Evolutionary conservation across 345 rosid genomes (phyloP), one percentile per base, ranked within the genome.

Genomic region (Sisymbrium altissimum): DNA sequence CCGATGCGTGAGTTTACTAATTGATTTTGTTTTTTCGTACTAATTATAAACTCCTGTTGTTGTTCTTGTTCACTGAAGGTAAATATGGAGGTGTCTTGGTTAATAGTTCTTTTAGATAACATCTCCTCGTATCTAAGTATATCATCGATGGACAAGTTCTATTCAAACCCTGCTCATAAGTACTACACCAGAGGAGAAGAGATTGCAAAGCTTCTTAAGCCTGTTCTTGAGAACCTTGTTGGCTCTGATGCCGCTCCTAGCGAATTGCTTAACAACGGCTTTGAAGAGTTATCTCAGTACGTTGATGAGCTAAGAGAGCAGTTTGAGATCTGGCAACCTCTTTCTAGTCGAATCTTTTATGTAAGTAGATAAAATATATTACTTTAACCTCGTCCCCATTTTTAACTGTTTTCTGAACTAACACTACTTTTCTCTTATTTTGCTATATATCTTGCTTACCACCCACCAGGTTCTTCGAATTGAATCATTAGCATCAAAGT

Each of bases 311-410:
- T 89, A 56, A 83, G 80, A 81, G 86, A 89, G 49, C 81, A 79
- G 77, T 84, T 90, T 68, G 84, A 83, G 70, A 85, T 43, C 60
- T 88, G 97, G 87, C 87, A 86, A 59, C 85, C 92, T 46, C 80
- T 90, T 80, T 80, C 80, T 30, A 86, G 97, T 80, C 86, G 87
- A 87, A 84, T 88, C 71, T 83, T 84, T 63, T 89, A 86, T 84
- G 99, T 96, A 81, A 86, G 98, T 81, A 48, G 50, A 30, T 8
- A 45, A 68, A 48, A 35, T 7, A 7, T 1, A 21, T 6, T 29
- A 3, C 18, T 8, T 64, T 0, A 33, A 30, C 14, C 45, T 21
- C 13, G 7, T 32, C 21, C 25, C 14, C 41, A 27, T 27, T 3
- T 21, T 15, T 14, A 29, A 21, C 41, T 56, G 14, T 49, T 49